Evolutionary conservation across 2,329 filamentous ascomycete genomes (phyloP).

Genomic region (Arthrobotrys entomopaga): DNA sequence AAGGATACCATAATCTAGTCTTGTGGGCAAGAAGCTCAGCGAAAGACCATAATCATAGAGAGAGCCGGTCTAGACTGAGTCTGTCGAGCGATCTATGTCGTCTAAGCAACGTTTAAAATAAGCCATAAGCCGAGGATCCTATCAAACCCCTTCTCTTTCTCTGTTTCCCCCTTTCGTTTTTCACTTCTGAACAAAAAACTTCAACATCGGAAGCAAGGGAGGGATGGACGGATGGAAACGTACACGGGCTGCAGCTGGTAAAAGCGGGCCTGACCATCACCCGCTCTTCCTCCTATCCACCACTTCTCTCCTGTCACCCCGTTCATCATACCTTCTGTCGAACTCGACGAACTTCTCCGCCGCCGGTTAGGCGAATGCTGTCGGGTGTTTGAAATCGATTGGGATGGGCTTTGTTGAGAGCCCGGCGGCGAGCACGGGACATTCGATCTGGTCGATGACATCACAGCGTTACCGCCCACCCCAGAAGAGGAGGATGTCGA

Average conservation of each 20-base stretch:
- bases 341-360: constrained; percentile 57
- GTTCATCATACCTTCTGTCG: constrained; percentile 57
- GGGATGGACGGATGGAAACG: constrained; percentile 32
- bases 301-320: constrained; percentile 59
- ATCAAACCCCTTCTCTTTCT: no score
- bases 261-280: constrained; percentile 59
- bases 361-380: constrained; percentile 55
- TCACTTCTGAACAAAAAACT: no score
- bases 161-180: no score
- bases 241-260: constrained; percentile 60
- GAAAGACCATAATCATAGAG: constrained; percentile 53
- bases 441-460: constrained; percentile 45
- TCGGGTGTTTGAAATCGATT: constrained; percentile 54
- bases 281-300: constrained; percentile 60
- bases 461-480: constrained; percentile 57
- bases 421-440: constrained; percentile 48
- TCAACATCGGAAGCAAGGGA: not conserved
- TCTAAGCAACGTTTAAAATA: constrained; percentile 29
- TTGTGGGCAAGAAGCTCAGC: no score
- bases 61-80: constrained; percentile 58
- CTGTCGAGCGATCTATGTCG: constrained; percentile 59
- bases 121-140: not conserved
- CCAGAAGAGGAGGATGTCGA: constrained; percentile 34
- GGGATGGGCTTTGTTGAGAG: constrained; percentile 55
- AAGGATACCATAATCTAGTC: no score